Evolutionary conservation across 2,329 filamentous ascomycete genomes (phyloP), one percentile per base, ranked within the genome.

Genomic region (Blastomyces silverae): DNA sequence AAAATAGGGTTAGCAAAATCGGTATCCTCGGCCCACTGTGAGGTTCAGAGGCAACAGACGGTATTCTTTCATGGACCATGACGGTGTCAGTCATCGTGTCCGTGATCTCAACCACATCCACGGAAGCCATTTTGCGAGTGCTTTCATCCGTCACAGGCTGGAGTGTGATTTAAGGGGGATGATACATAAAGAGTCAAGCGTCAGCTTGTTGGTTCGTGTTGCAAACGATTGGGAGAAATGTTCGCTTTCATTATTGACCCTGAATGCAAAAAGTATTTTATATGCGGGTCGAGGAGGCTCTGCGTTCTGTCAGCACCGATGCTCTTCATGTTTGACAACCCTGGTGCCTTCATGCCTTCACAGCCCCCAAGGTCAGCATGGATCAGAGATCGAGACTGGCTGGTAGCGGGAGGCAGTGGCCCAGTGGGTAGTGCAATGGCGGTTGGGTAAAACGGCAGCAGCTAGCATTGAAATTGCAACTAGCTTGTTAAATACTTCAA

Each of bases 81-180:
- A 61, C 44, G 13, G 17, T 61, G 28, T 34, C 28, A 52, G 8
- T 61, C 22, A 17, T 50, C 44, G 22, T 10, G 11, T 61, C 44
- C 17, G 42, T 61, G 28, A 61, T n/a, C 28, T 61, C 59, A 7
- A 61, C 59, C 44, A 61, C 59, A 50, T 61, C 44, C 25, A 61
- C 44, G 0, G 44, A 22, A 31, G 59, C 44, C 59, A 61, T 61
- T 13, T 61, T 34, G 1, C 20, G 37, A 28, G 44, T 34, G 17
- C 20, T n/a, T 31, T 60, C 42, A 25, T 60, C 39, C 13, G 39
- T 42, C 48, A 2, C 28, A 28, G 15, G 57, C 17, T 8, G 57
- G 10, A 25, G 37, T 2, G 28, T 31, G 28, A 8, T 37, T 22
- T n/a, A 34, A 11, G 25, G 15, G 28, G 17, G 13, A 34, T 28